Evolutionary conservation across 768 basidiomycete species (phyloP), one percentile per base, ranked within the genome.

Genomic region (Pleurotus pulmonarius): DNA sequence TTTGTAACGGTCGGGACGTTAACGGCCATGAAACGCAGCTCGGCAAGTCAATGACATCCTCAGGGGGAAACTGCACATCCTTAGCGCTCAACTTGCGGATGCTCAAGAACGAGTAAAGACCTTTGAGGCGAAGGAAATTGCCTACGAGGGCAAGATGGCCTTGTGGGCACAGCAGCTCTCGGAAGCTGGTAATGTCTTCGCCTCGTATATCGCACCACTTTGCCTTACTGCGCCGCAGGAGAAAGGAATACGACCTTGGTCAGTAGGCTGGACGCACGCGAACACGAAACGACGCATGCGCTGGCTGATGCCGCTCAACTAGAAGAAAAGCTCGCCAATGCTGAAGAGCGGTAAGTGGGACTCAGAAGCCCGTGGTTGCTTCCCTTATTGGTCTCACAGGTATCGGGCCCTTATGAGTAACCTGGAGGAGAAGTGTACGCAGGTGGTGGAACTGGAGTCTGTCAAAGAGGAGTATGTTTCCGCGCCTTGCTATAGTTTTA

Each of bases 1-100:
- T 34, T 8, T 3, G 29, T 3, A 34, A 34, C 29, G 9, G 3
- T 34, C 29, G 7, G 29, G 29, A 11, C 29, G 29, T 11, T 34
- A 34, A 29, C 24, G 15, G 18, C n/a, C 6, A 44, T 7, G 18
- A 15, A 8, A 15, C 9, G 6, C 38, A 60, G 59, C 56, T 25
- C 59, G 49, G 39, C 56, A 60, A 56, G 59, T 60, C 5, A 55
- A 55, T 29, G 53, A 47, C 15, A 24, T 60, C 11, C 57, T 60
- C 12, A 53, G 59, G 11, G 52, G 54, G 3, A 60, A 60, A 37
- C 48, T 60, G 8, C 56, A 49, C 16, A 29, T 37, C 4, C 11
- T 56, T 5, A 38, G 52, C 25, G 44, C 49, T 6, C 57, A 60
- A 24, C 59, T 60, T 6, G 57, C 53, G 13, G 59, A 60, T 11